phyloP scores from a whole-genome alignment of 345 rosid species.

The Cardamine occulta region DNA sequence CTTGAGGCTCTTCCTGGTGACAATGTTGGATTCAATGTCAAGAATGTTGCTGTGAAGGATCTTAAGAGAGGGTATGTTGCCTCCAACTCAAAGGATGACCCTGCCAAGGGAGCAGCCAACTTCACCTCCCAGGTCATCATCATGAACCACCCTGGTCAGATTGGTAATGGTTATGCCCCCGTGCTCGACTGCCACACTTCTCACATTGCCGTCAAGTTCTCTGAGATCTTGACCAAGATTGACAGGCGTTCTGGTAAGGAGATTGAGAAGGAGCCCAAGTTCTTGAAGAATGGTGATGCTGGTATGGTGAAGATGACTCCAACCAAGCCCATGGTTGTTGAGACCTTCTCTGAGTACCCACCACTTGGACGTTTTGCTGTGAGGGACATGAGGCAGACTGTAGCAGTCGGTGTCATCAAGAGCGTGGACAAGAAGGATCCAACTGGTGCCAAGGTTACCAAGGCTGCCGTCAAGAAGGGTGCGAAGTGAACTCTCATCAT shows the following conservation, averaged over 20 bases:
- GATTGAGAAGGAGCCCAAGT: conserved; percentile 84
- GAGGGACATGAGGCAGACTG: conserved; percentile 91
- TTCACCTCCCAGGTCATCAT: conserved; percentile 88
- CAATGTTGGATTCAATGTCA: conserved; percentile 82
- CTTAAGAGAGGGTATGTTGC: conserved; percentile 82
- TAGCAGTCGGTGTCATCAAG: conserved; percentile 86
- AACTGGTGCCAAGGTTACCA: conserved; percentile 76
- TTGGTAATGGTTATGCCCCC: conserved; percentile 88
- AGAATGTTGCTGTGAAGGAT: conserved; percentile 90
- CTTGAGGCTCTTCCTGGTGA: conserved; percentile 81
- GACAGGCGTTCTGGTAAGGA: conserved; percentile 79
- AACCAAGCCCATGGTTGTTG: conserved; percentile 87
- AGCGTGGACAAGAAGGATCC: conserved; percentile 89
- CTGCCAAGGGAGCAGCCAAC: conserved; percentile 75
- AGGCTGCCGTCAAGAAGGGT: conserved; percentile 84
- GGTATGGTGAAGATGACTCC: conserved; percentile 67
- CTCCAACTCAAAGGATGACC: conserved; percentile 90
- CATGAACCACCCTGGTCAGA: conserved; percentile 96
- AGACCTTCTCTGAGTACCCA: conserved; percentile 74
- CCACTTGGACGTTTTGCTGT: conserved; percentile 89
- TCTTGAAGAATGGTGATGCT: conserved; percentile 69
- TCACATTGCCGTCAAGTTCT: conserved; percentile 81
- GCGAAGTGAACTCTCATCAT: conserved; percentile 52
- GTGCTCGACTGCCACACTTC: conserved; percentile 88
- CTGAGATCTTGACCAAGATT: conserved; percentile 71